phyloP scores from a whole-genome alignment of 768 basidiomycete species.

The Rhodotorula graminis region DNA sequence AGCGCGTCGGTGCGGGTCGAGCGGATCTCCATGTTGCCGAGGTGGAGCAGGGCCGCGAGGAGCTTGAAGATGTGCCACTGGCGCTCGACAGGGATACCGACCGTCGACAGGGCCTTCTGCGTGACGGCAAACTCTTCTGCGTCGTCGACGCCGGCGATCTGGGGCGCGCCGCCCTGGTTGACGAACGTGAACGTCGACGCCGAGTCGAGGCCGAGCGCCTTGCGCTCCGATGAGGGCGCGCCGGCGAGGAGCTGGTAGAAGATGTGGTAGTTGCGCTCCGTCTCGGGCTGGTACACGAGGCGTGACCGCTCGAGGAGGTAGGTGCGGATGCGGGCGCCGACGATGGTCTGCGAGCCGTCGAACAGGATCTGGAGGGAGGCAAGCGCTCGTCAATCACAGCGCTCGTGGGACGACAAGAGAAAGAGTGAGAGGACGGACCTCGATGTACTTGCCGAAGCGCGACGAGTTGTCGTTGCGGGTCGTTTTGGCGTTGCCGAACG shows the following conservation, averaged over 20 bases:
- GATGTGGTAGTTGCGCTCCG: slow-evolving; percentile 98
- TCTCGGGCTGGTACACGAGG: slow-evolving; percentile 92
- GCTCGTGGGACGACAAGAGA: not conserved
- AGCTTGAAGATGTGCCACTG: slow-evolving; percentile 94
- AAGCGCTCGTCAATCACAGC: not conserved
- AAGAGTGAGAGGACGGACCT: slow-evolving; percentile 56
- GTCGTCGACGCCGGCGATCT: slow-evolving; percentile 90
- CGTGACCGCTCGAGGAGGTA: slow-evolving; percentile 96
- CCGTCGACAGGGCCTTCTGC: slow-evolving; percentile 89
- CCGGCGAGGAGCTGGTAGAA: slow-evolving; percentile 99
- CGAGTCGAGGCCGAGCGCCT: slow-evolving; percentile 87
- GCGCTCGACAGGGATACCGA: slow-evolving; percentile 93
- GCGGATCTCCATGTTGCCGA: slow-evolving; percentile 94
- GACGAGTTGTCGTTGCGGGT: slow-evolving; percentile 99
- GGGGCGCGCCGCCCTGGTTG: slow-evolving; percentile 87
- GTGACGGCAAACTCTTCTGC: slow-evolving; percentile 90
- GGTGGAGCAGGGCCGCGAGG: slow-evolving; percentile 84
- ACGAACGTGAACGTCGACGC: slow-evolving; percentile 83
- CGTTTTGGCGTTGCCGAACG: slow-evolving; percentile 98
- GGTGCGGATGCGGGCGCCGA: slow-evolving; percentile 96
- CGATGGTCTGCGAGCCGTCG: slow-evolving; percentile 90
- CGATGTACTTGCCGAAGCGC: slow-evolving; percentile 98
- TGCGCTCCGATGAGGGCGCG: slow-evolving; percentile 88
- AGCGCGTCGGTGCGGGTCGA: slow-evolving; percentile 73
- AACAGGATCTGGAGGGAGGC: slow-evolving; percentile 71